phyloP scores from a whole-genome alignment of 2,329 filamentous ascomycete genomes.

The Colletotrichum salicis region DNA sequence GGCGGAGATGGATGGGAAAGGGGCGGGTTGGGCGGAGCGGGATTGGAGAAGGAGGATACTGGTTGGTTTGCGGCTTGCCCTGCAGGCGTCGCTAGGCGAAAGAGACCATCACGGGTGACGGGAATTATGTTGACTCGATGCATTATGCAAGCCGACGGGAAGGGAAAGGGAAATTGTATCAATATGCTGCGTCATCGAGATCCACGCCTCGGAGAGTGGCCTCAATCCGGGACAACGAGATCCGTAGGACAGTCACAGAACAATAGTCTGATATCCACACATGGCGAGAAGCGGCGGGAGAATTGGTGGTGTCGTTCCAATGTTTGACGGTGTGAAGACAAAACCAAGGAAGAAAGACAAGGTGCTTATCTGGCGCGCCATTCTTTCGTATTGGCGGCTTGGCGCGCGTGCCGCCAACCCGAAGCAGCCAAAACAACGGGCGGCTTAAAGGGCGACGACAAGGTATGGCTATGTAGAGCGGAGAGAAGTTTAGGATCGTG shows the following conservation, averaged over 20 bases:
- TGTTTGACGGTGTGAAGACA: background rate
- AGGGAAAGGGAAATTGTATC: background rate
- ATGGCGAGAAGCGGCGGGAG: background rate
- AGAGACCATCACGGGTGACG: background rate
- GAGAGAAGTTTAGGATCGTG: background rate
- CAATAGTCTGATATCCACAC: background rate
- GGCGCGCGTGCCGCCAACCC: constrained; percentile 32
- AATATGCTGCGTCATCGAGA: constrained; percentile 22
- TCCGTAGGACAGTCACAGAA: background rate
- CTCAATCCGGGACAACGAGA: constrained; percentile 4
- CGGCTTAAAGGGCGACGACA: background rate
- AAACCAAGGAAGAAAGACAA: background rate
- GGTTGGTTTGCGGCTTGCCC: no score
- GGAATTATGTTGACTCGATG: no score
- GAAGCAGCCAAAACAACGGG: constrained; percentile 21
- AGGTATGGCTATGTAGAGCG: background rate
- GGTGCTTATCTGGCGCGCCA: constrained; percentile 3
- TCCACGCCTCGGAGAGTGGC: background rate
- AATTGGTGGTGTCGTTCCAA: background rate
- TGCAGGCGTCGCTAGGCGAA: no score
- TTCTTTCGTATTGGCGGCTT: constrained; percentile 21
- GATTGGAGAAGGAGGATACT: constrained; percentile 1
- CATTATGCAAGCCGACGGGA: background rate
- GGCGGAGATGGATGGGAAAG: constrained; percentile 18
- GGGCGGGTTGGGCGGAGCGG: constrained; percentile 30